These are phyloP conservation scores for Pseudocercospora eumusae DNA, from an alignment of 2,329 filamentous ascomycete species.

Conservation along the genomic window DNA sequence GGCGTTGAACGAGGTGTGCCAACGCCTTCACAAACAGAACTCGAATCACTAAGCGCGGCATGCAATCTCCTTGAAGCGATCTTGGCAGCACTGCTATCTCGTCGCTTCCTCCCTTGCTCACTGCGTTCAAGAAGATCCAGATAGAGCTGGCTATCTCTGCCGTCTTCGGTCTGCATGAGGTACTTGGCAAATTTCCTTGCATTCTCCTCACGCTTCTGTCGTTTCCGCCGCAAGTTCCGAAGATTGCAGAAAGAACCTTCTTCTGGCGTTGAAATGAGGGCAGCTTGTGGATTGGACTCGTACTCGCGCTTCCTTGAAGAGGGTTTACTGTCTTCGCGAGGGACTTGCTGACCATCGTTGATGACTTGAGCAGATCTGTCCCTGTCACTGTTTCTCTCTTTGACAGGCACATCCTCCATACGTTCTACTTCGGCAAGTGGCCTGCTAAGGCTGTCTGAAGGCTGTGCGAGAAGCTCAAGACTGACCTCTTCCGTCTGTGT, in stretches of 20 bases:
- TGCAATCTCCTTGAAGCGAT: not conserved
- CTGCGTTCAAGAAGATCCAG: not conserved
- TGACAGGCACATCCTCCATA: not conserved
- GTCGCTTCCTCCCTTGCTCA: not conserved
- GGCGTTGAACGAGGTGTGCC: not conserved
- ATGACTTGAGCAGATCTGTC: not conserved
- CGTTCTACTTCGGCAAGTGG: not conserved
- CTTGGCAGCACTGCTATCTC: slow-evolving; percentile 3
- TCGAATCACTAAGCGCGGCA: not conserved
- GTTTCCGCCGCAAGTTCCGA: not conserved
- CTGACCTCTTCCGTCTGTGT: not conserved
- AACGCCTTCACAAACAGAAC: not conserved
- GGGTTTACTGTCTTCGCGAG: not conserved
- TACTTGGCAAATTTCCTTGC: not conserved
- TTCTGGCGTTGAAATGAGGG: not conserved
- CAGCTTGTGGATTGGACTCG: not conserved
- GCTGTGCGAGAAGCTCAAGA: not conserved
- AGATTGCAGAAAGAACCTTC: not conserved
- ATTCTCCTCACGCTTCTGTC: not conserved
- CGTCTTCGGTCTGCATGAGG: slow-evolving; percentile 6
- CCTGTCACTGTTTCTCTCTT: not conserved
- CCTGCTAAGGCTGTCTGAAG: not conserved
- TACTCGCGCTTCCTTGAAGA: not conserved
- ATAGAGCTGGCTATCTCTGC: not conserved
- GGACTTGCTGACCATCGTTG: not conserved